Conservation (phyloP, 495 filamentous ascomycete genomes). For the Trichoderma orchidacearum region DNA sequence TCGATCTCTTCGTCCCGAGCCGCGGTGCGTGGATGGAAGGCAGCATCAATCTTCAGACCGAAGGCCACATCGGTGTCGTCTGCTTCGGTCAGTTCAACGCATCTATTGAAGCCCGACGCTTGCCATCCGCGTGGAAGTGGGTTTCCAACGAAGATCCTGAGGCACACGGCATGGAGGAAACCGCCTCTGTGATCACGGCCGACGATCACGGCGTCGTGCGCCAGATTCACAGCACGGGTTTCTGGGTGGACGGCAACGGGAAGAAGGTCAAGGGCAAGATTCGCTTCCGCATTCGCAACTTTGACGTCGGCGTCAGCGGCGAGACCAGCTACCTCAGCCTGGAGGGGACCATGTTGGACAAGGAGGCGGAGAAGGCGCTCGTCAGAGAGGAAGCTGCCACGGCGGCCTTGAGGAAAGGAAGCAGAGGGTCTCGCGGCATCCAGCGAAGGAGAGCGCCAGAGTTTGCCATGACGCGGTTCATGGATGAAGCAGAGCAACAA, state of each 20-base stretch:
- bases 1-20: slow-evolving; percentile 27
- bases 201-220: slow-evolving; percentile 1
- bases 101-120: slow-evolving; percentile 29
- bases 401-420: slow-evolving; percentile 19
- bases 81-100: slow-evolving; percentile 38
- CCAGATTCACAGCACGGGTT: slow-evolving; percentile 34
- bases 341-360: slow-evolving; percentile 31
- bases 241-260: slow-evolving; percentile 27
- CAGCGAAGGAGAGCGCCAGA: slow-evolving; percentile 25
- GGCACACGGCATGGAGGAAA: slow-evolving; percentile 9
- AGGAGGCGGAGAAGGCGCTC: slow-evolving; percentile 24
- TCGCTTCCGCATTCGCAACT: slow-evolving; percentile 35
- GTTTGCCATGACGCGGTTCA: slow-evolving; percentile 35
- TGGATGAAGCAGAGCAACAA: slow-evolving; percentile 24
- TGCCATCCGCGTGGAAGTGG: slow-evolving; percentile 33
- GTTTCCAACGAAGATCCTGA: slow-evolving; percentile 15
- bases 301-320: slow-evolving; percentile 32
- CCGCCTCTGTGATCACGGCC: slow-evolving; percentile 9
- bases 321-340: slow-evolving; percentile 34
- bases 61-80: slow-evolving; percentile 33
- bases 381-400: slow-evolving; percentile 20
- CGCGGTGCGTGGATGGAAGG: slow-evolving; percentile 36
- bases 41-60: slow-evolving; percentile 30
- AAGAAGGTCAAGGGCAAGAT: slow-evolving; percentile 25
- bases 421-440: slow-evolving; percentile 13